A percentile compares a stretch with the other conserved stretches of the same genome.
Evolutionary conservation across 1,284 basidiomycete species (phyloP).

Genomic region (Trametes hirsuta): DNA sequence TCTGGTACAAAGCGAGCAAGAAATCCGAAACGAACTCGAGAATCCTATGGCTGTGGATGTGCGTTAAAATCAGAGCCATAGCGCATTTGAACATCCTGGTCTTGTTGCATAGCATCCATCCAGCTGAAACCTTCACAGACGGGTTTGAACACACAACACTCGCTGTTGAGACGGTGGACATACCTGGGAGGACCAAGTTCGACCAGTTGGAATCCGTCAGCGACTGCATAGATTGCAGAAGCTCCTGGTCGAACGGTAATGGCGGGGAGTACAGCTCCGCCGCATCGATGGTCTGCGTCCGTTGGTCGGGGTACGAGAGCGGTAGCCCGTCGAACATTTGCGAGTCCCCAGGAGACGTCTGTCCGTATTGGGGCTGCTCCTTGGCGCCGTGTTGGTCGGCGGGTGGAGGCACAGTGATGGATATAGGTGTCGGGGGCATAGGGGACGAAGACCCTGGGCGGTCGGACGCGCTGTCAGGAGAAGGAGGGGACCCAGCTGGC

Average conservation of each 20-base stretch:
- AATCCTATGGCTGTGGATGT: neutral
- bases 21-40: neutral
- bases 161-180: constrained; percentile 22
- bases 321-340: constrained; percentile 18
- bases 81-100: constrained; percentile 23
- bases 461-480: constrained; percentile 4
- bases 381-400: neutral
- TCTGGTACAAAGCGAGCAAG: constrained; percentile 1
- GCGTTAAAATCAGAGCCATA: constrained; percentile 6
- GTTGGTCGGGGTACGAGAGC: constrained; percentile 10
- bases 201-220: constrained; percentile 57
- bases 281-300: constrained; percentile 31
- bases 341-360: constrained; percentile 2
- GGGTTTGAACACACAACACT: neutral
- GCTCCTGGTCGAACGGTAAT: constrained; percentile 59
- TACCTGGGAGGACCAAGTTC: constrained; percentile 56
- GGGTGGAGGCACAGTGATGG: neutral
- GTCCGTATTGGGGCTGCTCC: neutral
- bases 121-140: constrained; percentile 31
- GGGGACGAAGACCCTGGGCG: constrained; percentile 10
- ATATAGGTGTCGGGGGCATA: constrained; percentile 2
- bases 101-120: constrained; percentile 30
- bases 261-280: constrained; percentile 54
- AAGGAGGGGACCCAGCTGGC: constrained; percentile 12
- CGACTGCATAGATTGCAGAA: constrained; percentile 63